Base-by-base conservation (phyloP, 2,329 filamentous ascomycete species). In the Rachicladosporium sp. region DNA sequence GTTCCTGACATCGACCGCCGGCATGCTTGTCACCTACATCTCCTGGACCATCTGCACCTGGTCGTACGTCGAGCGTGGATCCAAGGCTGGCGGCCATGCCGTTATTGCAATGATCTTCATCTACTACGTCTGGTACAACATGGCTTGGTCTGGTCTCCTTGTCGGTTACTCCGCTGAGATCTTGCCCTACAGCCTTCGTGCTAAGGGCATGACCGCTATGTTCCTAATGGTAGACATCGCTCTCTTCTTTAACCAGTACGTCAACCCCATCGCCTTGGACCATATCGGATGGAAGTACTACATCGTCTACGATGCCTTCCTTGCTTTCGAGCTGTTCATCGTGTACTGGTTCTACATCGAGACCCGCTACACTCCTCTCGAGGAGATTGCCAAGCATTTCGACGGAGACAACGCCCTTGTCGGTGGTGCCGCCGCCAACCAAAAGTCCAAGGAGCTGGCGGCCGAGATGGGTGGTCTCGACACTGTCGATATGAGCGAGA, bases 131-230 rank as follows among this genome's bases (percentile, higher is more conserved):
- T 60, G 48, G 47, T 61, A 61, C 50, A 60, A 61, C 36, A 51
- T 63, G 46, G 62, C 62, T 19, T 67, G 58, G 48, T 63, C 61
- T 4, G 62, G 63, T 15, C 55, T 70, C 7, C 54, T 64, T 1
- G 58, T 67, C 11, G 60, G 58, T 10, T 70, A 69, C 50, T 55
- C 57, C 10, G 60, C 63, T 36, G 67, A 70, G 49, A 67, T 71
- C 43, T 50, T 66, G 27, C 62, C 64, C 4, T 67, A 65, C 52
- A 56, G 59, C 42, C 67, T 73, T 41, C 61, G 63, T 41, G 62
- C 70, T 21, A 62, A 51, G 54, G 60, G 62, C 37, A 50, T 66
- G 51, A 59, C 66, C 6, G 47, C 71, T 15, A 61, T 66, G 57
- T 66, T 65, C 50, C 51, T 66, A 34, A 60, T 62, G 38, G 60